Percentiles rank a stretch among this genome's conserved stretches.
Conservation (phyloP, 2,329 filamentous ascomycete species). For the Aspergillus glaucus region DNA sequence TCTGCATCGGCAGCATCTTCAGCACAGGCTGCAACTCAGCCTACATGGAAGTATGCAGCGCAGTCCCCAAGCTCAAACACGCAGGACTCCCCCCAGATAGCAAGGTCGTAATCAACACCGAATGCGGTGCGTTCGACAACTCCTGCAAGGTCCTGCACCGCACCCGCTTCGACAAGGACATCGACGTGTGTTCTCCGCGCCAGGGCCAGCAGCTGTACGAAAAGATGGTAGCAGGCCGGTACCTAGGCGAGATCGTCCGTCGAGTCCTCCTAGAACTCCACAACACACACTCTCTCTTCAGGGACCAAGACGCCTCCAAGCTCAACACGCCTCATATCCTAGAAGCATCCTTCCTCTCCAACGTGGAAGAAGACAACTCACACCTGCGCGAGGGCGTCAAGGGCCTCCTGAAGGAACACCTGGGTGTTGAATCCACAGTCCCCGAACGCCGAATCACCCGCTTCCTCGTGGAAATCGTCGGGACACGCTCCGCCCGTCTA, state of each 20-base stretch:
- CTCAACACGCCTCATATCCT: conserved; percentile 76
- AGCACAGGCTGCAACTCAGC: conserved; percentile 93
- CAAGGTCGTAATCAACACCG: conserved; percentile 87
- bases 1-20: conserved; percentile 91
- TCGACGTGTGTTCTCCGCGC: conserved; percentile 82
- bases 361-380: conserved; percentile 85
- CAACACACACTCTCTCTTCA: conserved; percentile 70
- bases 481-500: conserved; percentile 82
- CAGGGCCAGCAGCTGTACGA: conserved; percentile 90
- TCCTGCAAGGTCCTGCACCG: conserved; percentile 73
- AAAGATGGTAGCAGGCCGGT: conserved; percentile 93
- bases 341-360: conserved; percentile 83
- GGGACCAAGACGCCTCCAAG: conserved; percentile 68
- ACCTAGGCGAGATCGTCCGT: conserved; percentile 87
- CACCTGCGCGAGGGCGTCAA: conserved; percentile 82
- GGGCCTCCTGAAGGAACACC: conserved; percentile 68
- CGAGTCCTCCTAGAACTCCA: conserved; percentile 77
- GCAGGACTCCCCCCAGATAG: conserved; percentile 68
- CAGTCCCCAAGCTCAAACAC: conserved; percentile 78
- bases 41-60: conserved; percentile 82
- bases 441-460: conserved; percentile 82
- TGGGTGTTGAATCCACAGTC: conserved; percentile 62
- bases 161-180: conserved; percentile 63
- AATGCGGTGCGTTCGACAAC: conserved; percentile 91
- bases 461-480: conserved; percentile 84